A percentile compares a stretch with the other conserved stretches of the same genome.
Evolutionary conservation across 345 rosid species (phyloP).

Genomic region (Pugionium cornutum): DNA sequence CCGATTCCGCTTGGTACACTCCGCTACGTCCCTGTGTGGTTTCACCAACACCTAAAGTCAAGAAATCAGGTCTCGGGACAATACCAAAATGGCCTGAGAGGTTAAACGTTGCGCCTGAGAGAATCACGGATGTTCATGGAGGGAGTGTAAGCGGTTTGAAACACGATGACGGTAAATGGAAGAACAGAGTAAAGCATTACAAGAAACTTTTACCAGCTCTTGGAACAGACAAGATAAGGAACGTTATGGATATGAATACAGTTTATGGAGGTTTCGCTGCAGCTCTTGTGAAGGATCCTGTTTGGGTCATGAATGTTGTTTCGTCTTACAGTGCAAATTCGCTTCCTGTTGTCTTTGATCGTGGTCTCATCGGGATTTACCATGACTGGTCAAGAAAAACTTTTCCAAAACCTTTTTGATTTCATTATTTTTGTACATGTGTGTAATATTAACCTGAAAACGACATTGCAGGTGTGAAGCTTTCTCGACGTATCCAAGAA

Average conservation of each 20-base stretch:
- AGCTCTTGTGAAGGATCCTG: constrained; percentile 65
- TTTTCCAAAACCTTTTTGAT: background rate
- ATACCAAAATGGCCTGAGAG: constrained; percentile 89
- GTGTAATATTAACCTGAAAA: constrained; percentile 25
- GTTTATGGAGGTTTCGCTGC: constrained; percentile 92
- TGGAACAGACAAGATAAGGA: constrained; percentile 81
- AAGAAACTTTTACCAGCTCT: constrained; percentile 77
- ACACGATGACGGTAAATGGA: constrained; percentile 86
- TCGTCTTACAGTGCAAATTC: constrained; percentile 79
- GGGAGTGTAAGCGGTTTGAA: constrained; percentile 63
- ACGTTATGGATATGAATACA: constrained; percentile 98
- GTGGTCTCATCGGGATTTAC: constrained; percentile 89
- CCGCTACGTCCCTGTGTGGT: constrained; percentile 89
- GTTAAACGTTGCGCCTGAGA: constrained; percentile 62
- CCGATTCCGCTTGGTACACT: constrained; percentile 97
- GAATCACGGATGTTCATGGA: constrained; percentile 66
- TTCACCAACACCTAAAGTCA: constrained; percentile 61
- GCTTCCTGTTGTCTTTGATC: constrained; percentile 80
- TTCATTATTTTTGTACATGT: background rate
- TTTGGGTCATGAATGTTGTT: constrained; percentile 97
- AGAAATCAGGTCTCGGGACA: constrained; percentile 56
- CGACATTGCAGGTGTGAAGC: constrained; percentile 79
- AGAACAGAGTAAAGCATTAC: constrained; percentile 79
- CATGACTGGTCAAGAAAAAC: constrained; percentile 71
- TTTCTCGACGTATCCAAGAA: constrained; percentile 95